Conservation (phyloP, 768 basidiomycete species). For the Lactarius psammicola region DNA sequence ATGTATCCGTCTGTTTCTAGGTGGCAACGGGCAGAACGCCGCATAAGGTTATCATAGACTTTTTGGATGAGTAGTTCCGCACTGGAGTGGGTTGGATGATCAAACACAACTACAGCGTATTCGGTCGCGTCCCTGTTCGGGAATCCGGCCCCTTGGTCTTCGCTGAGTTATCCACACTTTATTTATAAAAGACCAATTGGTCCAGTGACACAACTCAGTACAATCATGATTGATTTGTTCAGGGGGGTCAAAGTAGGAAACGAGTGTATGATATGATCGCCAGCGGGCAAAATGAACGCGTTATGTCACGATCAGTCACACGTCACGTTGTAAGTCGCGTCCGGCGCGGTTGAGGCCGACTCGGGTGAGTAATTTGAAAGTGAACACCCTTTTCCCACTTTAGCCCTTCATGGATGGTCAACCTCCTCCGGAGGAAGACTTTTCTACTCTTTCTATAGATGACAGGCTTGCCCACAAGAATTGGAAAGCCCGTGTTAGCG, state of each 20-base stretch:
- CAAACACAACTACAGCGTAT: too few species aligned
- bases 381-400: conserved; percentile 25
- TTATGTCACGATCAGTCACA: conserved; percentile 26
- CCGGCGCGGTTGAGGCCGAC: conserved; percentile 16
- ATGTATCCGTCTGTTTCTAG: neutral
- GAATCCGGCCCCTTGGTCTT: too few species aligned
- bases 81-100: too few species aligned
- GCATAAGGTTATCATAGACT: neutral
- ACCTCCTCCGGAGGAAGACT: conserved; percentile 93
- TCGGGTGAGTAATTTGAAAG: conserved; percentile 9
- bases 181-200: too few species aligned
- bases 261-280: too few species aligned
- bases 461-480: conserved; percentile 93
- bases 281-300: conserved; percentile 14
- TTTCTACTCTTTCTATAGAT: conserved; percentile 68
- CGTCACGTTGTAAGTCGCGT: conserved; percentile 21
- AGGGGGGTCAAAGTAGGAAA: too few species aligned
- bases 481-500: conserved; percentile 97
- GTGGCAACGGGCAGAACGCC: neutral
- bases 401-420: conserved; percentile 73
- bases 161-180: too few species aligned
- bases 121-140: too few species aligned
- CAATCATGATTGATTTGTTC: too few species aligned
- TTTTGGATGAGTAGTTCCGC: too few species aligned
- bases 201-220: too few species aligned